Percentiles rank a stretch among this genome's conserved stretches.
phyloP scores from a whole-genome alignment of 176 grass and related monocot genomes.

The Oryza meridionalis region DNA sequence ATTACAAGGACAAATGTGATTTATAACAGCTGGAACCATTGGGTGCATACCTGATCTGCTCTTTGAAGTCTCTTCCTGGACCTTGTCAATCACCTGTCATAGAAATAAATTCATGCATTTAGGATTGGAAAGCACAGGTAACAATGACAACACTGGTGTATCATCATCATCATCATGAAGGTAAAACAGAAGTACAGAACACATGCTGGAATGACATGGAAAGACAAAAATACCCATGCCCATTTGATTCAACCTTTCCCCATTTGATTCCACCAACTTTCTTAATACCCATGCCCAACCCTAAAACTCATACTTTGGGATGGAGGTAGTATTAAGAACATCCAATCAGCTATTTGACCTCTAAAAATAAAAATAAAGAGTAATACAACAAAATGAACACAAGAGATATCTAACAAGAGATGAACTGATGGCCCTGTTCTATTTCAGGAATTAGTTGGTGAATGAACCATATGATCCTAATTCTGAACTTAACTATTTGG shows the following conservation, averaged over 20 bases:
- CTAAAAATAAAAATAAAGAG: neutral
- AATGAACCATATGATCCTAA: neutral
- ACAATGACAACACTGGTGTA: conserved; percentile 5
- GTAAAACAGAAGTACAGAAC: neutral
- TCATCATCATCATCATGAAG: neutral
- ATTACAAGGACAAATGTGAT: neutral
- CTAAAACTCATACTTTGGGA: too few species aligned
- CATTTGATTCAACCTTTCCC: too few species aligned
- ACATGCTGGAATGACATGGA: neutral
- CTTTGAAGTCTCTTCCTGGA: conserved; percentile 98
- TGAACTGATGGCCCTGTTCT: neutral
- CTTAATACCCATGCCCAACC: too few species aligned
- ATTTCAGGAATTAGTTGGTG: neutral
- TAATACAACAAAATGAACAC: neutral
- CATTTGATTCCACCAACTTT: too few species aligned
- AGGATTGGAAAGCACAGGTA: neutral
- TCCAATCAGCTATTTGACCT: neutral
- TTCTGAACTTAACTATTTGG: neutral
- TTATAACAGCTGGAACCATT: neutral
- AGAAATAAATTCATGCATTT: conserved; percentile 23
- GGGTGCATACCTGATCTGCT: conserved; percentile 74
- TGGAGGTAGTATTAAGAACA: neutral
- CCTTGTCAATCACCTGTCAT: conserved; percentile 92
- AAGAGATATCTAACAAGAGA: conserved; percentile 6
- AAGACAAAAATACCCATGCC: neutral